Percentiles rank a stretch among this genome's conserved stretches.
Evolutionary conservation across 495 filamentous ascomycete genomes (phyloP).

Genomic region (Rhizodiscina lignyota): DNA sequence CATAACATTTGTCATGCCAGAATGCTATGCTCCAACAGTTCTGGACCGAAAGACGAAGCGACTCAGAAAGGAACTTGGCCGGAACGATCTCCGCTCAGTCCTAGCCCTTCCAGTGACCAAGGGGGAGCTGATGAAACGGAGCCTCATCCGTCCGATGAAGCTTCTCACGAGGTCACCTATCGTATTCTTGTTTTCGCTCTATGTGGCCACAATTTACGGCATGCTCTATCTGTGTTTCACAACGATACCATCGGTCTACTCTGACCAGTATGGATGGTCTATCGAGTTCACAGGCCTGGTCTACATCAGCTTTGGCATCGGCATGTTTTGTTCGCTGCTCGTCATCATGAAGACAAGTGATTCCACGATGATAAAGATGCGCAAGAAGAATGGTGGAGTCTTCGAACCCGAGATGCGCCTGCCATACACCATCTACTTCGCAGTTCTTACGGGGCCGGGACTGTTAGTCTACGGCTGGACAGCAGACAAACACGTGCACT

Average conservation of each 20-base stretch:
- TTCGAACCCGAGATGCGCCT: neutral
- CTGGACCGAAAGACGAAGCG: conserved; percentile 12
- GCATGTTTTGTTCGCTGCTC: neutral
- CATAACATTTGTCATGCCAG: conserved; percentile 13
- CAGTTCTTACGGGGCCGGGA: neutral
- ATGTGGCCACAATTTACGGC: conserved; percentile 1
- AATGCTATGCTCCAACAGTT: conserved; percentile 15
- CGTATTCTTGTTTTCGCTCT: neutral
- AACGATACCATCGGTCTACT: neutral
- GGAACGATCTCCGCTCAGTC: conserved; percentile 9
- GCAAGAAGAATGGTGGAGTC: neutral
- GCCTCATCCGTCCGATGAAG: conserved; percentile 12
- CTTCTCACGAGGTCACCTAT: neutral
- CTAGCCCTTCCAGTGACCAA: conserved; percentile 3
- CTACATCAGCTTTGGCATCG: conserved; percentile 9
- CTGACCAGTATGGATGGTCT: conserved; percentile 52
- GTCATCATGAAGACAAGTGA: neutral
- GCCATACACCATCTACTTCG: neutral
- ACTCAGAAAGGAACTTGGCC: conserved; percentile 9
- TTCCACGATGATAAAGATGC: neutral
- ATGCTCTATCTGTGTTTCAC: neutral
- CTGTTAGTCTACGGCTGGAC: neutral
- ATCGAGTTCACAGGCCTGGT: conserved; percentile 45
- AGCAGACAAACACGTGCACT: neutral
- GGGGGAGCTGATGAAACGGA: neutral